Evolutionary conservation across 2,329 filamentous ascomycete genomes (phyloP).

Genomic region (Fusarium drepaniforme): DNA sequence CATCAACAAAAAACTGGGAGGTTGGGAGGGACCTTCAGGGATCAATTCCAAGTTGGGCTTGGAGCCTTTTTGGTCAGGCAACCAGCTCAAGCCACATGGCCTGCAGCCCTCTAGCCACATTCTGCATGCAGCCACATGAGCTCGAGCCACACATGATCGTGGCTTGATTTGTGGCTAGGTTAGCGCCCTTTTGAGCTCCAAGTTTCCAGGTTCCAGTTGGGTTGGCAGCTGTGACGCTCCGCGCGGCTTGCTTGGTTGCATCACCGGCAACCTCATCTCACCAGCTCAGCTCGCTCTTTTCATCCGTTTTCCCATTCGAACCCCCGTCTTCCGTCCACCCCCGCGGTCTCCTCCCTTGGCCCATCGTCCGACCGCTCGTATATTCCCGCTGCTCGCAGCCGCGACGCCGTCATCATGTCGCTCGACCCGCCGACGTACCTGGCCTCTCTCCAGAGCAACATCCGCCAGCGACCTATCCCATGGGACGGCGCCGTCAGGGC

Average conservation of each 20-base stretch:
- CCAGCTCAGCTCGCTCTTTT: slow-evolving; percentile 33
- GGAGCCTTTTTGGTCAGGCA: slow-evolving; percentile 1
- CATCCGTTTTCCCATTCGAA: slow-evolving; percentile 14
- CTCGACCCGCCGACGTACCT: slow-evolving; percentile 91
- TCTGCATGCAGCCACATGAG: slow-evolving; percentile 4
- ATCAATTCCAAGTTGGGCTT: slow-evolving; percentile 29
- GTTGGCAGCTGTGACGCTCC: slow-evolving; percentile 42
- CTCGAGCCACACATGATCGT: slow-evolving; percentile 16
- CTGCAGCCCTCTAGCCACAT: background rate
- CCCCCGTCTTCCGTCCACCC: slow-evolving; percentile 15
- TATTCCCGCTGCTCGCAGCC: slow-evolving; percentile 38
- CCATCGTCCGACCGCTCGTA: slow-evolving; percentile 27
- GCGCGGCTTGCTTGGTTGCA: slow-evolving; percentile 45
- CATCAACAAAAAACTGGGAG: slow-evolving; percentile 37
- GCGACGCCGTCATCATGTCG: slow-evolving; percentile 73
- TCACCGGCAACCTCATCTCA: slow-evolving; percentile 46
- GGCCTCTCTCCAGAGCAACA: slow-evolving; percentile 92
- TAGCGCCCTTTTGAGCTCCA: slow-evolving; percentile 2
- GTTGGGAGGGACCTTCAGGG: slow-evolving; percentile 38
- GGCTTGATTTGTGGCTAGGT: slow-evolving; percentile 37
- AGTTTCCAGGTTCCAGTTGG: slow-evolving; percentile 28
- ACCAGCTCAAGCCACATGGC: background rate
- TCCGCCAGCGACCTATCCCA: slow-evolving; percentile 93
- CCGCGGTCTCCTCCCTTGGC: slow-evolving; percentile 13
- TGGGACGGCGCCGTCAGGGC: slow-evolving; percentile 97